Base-by-base conservation (phyloP, 345 rosid genomes). In the Eucalyptus shirleyi region DNA sequence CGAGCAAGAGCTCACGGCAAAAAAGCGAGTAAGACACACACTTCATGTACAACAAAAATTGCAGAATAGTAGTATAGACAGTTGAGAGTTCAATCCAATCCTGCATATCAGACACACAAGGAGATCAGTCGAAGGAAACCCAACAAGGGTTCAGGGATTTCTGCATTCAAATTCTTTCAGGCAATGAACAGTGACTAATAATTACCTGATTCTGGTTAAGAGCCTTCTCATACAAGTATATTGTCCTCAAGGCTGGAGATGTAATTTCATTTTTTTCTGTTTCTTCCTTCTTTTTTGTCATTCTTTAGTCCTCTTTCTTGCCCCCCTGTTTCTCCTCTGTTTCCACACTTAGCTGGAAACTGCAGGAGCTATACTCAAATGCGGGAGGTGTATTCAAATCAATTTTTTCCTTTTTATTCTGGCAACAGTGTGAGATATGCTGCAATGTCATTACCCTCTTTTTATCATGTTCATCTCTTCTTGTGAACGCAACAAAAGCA, bases 1-100 rank as follows among this genome's bases (percentile, higher is more conserved):
- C 98, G 32, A 92, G 87, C 89, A 88, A 90, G 91, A 93, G 89
- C 87, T 92, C 15, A 8, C 37, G 65, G 13, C 26, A 30, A 67
- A n/a, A 42, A 34, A 50, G 14, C 21, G 18, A 65, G 86, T 65
- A 59, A 86, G 47, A 14, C 65, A 34, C 19, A 34, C 59, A 50
- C 88, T 51, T 59, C 42, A 86, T n/a, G 26, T 50, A 34, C 88
- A 59, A 32, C 56, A 21, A 86, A 86, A 47, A 17, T 53, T 32
- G 55, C 45, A 53, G 28, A 86, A 77, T 77, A 77, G 83, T 37
- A 77, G 83, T 37, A 77, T 40, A 37, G 83, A 37, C 83, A 37
- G 24, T 77, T 37, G 83, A 77, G 47, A 77, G 28, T 77, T 23
- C 62, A 56, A 11, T 69, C 42, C 83, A 11, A 77, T 37, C 45